Evolutionary conservation across 2,329 filamentous ascomycete genomes (phyloP), one percentile per base, ranked within the genome.

Genomic region (Monilinia aucupariae): DNA sequence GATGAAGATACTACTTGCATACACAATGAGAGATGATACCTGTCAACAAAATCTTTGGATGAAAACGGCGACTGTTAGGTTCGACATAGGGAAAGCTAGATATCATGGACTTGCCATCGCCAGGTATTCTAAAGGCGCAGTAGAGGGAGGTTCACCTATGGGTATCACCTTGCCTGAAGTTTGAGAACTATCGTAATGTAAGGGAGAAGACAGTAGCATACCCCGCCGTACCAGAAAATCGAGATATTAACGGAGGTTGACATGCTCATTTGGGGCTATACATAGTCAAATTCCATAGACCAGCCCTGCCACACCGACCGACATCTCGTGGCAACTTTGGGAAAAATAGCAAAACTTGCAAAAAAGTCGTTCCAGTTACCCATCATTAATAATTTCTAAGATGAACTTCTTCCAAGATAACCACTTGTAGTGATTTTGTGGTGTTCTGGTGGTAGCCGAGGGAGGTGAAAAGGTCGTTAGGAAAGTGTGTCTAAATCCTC

Each of bases 131-230:
- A 60, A 64, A 67, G 67, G 66, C 67, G 63, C 68, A 68, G 64
- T 61, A 61, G 63, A 67, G 66, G 68, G 66, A 66, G 64, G 53
- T n/a, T 17, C 48, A 56, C 64, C 48, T 68, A 70, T 68, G 58
- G 62, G 60, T 64, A 64, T 68, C 64, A 65, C 68, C 67, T 68
- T 69, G 64, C 68, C 60, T 70, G 64, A 62, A 68, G 69, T 68
- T 68, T 45, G 66, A 65, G 25, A 66, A 52, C 34, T 62, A 66
- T 68, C 60, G 53, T 61, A 59, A 66, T 58, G 68, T 52, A 71
- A 71, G 69, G 69, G 70, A 65, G 70, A 47, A 56, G 2, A 20
- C n/a, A 52, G 43, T 54, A 48, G 48, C 54, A 56, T 32, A 37
- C 10, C 45, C 45, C 63, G 60, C 51, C 64, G 62, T 63, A 41